Conservation (phyloP, 2,329 filamentous ascomycete genomes). For the Leptographium galeiforme region DNA sequence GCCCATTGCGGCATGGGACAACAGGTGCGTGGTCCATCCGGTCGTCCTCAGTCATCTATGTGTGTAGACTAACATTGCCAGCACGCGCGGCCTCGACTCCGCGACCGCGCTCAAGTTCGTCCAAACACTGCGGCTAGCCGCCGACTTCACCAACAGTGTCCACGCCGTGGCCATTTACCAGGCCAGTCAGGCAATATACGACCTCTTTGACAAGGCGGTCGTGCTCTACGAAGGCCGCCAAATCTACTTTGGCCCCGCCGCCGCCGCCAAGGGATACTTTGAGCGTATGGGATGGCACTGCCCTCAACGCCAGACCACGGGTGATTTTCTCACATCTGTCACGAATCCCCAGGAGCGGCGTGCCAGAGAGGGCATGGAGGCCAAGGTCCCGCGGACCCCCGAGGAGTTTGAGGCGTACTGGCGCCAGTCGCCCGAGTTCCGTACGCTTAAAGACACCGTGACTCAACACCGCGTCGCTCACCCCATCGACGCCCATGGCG, state of each 20-base stretch:
- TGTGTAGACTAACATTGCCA: too few relatives aligned
- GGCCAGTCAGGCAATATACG: slow-evolving; percentile 50
- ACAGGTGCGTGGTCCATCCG: slow-evolving; percentile 27
- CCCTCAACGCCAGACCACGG: slow-evolving; percentile 47
- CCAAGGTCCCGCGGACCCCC: slow-evolving; percentile 41
- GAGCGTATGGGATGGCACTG: slow-evolving; percentile 52
- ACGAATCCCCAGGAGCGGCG: slow-evolving; percentile 14
- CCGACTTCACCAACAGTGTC: slow-evolving; percentile 47
- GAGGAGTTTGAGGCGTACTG: slow-evolving; percentile 47
- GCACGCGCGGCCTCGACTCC: slow-evolving; percentile 49
- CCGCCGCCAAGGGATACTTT: slow-evolving; percentile 51
- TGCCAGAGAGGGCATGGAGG: slow-evolving; percentile 40
- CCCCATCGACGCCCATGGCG: slow-evolving; percentile 22
- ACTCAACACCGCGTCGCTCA: slow-evolving; percentile 38
- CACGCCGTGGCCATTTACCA: slow-evolving; percentile 53
- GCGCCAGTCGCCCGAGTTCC: slow-evolving; percentile 40
- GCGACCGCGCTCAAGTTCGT: slow-evolving; percentile 55
- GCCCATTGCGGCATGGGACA: slow-evolving; percentile 59
- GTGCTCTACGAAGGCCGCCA: slow-evolving; percentile 55
- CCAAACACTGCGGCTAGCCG: slow-evolving; percentile 49
- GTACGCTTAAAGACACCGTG: slow-evolving; percentile 37
- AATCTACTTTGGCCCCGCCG: slow-evolving; percentile 50
- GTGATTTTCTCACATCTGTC: slow-evolving; percentile 64
- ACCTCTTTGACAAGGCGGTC: slow-evolving; percentile 61
- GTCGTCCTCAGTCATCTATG: not conserved